phyloP scores from a whole-genome alignment of 805 yeast species.

The Kregervanrija delftensis region DNA sequence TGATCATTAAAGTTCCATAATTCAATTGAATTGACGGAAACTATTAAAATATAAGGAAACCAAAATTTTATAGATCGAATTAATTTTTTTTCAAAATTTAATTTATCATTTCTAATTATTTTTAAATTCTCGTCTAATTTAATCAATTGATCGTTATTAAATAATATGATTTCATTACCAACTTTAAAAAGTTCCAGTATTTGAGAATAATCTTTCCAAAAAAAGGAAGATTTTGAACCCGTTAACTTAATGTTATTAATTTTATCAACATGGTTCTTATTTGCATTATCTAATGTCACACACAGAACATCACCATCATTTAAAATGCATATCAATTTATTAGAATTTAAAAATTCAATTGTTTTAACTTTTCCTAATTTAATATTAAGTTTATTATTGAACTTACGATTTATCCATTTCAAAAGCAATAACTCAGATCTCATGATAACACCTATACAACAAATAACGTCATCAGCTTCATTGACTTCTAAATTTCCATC shows the following conservation, averaged over 20 bases:
- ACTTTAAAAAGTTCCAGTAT: too few species aligned
- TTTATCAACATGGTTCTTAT: too few species aligned
- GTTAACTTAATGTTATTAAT: too few species aligned
- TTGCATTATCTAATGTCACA: too few species aligned
- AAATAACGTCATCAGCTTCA: constrained; percentile 1
- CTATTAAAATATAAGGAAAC: constrained; percentile 35
- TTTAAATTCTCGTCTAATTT: constrained; percentile 19
- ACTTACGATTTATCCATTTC: constrained; percentile 7
- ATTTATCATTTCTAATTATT: constrained; percentile 6
- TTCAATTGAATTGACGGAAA: constrained; percentile 27
- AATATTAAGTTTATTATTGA: constrained; percentile 7
- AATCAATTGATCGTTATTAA: constrained; percentile 20
- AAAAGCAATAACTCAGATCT: constrained; percentile 7
- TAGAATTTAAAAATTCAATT: constrained; percentile 1
- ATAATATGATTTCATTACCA: background rate
- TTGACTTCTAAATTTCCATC: background rate
- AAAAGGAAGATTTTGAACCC: too few species aligned
- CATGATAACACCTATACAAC: constrained; percentile 2
- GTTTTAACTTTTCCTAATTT: constrained; percentile 6
- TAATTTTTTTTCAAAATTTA: too few species aligned
- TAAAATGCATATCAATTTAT: constrained; percentile 5
- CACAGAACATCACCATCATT: background rate
- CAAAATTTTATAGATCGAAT: constrained; percentile 20
- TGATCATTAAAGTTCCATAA: constrained; percentile 28
- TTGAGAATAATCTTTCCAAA: too few species aligned